Evolutionary conservation across 2,329 filamentous ascomycete species (phyloP).

Genomic region (Lachnellula suecica): DNA sequence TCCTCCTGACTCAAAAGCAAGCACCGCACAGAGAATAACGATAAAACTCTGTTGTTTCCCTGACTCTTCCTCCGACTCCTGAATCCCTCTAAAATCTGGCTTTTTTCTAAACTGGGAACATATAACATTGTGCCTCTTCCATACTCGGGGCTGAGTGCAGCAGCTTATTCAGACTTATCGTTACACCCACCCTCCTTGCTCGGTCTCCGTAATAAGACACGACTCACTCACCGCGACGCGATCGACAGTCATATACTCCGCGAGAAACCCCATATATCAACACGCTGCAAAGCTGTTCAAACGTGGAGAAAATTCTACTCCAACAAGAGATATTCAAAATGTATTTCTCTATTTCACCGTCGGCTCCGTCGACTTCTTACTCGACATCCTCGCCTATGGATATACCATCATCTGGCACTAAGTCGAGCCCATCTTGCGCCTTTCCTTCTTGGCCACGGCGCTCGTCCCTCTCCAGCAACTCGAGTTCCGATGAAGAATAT

Average conservation of each 20-base stretch:
- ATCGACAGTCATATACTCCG: neutral
- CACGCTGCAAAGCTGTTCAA: neutral
- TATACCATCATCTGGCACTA: slow-evolving; percentile 24
- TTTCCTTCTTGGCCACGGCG: slow-evolving; percentile 60
- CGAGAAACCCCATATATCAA: neutral
- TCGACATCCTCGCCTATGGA: slow-evolving; percentile 25
- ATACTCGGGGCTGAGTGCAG: neutral
- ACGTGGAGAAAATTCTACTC: neutral
- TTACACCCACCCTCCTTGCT: slow-evolving; percentile 7
- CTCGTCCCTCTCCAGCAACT: slow-evolving; percentile 41
- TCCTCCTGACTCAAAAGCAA: neutral
- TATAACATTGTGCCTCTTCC: neutral
- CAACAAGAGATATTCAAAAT: slow-evolving; percentile 12
- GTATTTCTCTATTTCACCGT: slow-evolving; percentile 30
- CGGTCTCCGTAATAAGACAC: slow-evolving; percentile 7
- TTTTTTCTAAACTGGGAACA: neutral
- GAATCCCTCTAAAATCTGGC: neutral
- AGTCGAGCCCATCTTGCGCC: slow-evolving; percentile 42
- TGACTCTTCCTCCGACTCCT: neutral
- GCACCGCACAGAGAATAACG: neutral
- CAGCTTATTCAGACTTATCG: slow-evolving; percentile 17
- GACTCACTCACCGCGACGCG: neutral
- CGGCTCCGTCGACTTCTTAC: slow-evolving; percentile 26
- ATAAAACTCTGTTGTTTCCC: neutral
- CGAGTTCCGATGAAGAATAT: slow-evolving; percentile 18